These are phyloP conservation scores for Tylopilus sp. DNA, from an alignment of 768 basidiomycete species.

Conservation along the genomic window DNA sequence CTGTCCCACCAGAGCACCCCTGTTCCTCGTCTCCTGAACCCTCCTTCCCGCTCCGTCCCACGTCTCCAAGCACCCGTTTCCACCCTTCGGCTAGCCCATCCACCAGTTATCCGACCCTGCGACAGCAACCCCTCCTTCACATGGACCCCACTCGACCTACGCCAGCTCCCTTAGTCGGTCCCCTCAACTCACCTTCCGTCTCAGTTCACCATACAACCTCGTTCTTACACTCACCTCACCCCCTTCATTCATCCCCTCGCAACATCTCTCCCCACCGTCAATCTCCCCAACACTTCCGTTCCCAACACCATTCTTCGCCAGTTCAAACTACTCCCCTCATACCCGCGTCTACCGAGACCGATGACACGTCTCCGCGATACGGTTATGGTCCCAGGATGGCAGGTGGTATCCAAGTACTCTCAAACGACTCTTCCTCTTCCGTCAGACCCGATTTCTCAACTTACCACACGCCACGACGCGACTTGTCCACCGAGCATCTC, in stretches of 20 bases:
- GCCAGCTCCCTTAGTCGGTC: not conserved
- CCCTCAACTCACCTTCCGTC: slow-evolving; percentile 6
- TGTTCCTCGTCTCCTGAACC: slow-evolving; percentile 11
- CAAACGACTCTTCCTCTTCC: slow-evolving; percentile 10
- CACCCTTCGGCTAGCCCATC: slow-evolving; percentile 21
- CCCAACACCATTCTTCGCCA: slow-evolving; percentile 14
- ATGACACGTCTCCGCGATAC: slow-evolving; percentile 18
- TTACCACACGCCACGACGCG: slow-evolving; percentile 15
- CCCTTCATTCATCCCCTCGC: slow-evolving; percentile 13
- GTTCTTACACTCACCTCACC: slow-evolving; percentile 11
- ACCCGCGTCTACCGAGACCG: not conserved
- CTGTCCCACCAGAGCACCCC: slow-evolving; percentile 11
- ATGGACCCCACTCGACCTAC: slow-evolving; percentile 11
- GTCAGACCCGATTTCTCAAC: slow-evolving; percentile 7
- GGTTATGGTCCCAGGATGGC: slow-evolving; percentile 26
- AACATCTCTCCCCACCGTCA: slow-evolving; percentile 18
- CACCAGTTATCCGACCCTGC: slow-evolving; percentile 22
- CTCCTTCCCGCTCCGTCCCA: slow-evolving; percentile 3
- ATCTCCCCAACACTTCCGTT: slow-evolving; percentile 16
- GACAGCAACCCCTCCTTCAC: slow-evolving; percentile 14
- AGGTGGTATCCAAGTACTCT: slow-evolving; percentile 24
- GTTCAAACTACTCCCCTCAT: not conserved
- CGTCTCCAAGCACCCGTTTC: slow-evolving; percentile 18
- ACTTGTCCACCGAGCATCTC: slow-evolving; percentile 12
- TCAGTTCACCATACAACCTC: slow-evolving; percentile 13